These are phyloP conservation scores for Alisma plantagoaquatica DNA, from an alignment of 106 monocot species.

Conservation along the genomic window DNA sequence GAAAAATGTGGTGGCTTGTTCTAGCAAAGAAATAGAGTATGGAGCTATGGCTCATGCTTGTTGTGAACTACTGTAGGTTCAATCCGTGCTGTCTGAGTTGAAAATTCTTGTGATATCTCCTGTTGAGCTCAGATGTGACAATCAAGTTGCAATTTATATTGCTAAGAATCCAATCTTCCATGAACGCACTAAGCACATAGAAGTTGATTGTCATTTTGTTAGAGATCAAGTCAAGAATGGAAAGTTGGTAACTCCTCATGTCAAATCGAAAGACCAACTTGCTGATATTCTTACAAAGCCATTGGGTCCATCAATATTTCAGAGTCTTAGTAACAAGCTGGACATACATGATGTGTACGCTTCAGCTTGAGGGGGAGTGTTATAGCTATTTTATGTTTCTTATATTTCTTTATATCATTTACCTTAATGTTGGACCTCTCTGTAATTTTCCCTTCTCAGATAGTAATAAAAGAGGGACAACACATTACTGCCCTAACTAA, in stretches of 20 bases:
- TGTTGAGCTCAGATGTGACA: neutral
- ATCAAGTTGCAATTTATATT: no score
- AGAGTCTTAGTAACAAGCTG: no score
- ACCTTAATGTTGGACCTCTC: no score
- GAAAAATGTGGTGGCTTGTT: no score
- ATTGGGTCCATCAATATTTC: neutral
- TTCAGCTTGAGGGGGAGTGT: no score
- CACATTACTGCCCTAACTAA: no score
- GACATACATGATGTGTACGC: no score
- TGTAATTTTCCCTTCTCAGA: no score
- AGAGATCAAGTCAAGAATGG: neutral
- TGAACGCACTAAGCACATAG: slow-evolving; percentile 1
- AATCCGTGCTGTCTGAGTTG: neutral
- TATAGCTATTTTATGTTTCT: no score
- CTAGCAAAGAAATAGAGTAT: neutral
- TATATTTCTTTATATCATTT: no score
- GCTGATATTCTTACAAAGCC: neutral
- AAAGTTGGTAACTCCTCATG: neutral
- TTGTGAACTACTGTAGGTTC: neutral
- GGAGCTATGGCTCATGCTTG: neutral
- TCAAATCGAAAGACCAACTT: neutral
- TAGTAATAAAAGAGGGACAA: no score
- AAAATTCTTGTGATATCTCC: neutral
- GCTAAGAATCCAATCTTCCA: neutral
- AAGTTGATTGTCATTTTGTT: slow-evolving; percentile 1